phyloP scores from a whole-genome alignment of 768 basidiomycete species.

The Punctularia strigosozonata region DNA sequence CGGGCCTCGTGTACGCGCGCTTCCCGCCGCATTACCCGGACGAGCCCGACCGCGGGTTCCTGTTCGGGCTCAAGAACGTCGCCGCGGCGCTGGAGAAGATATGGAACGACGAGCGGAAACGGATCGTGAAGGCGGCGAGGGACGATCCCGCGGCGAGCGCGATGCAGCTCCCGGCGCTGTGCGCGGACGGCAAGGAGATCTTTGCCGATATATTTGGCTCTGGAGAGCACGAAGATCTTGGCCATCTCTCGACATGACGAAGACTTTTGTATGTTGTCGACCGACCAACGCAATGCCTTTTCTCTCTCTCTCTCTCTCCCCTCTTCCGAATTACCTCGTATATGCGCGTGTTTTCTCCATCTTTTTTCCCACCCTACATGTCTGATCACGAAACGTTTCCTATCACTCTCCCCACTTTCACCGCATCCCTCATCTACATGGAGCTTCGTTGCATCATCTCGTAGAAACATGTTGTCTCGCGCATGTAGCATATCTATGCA shows the following conservation, averaged over 20 bases:
- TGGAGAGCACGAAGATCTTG: constrained; percentile 49
- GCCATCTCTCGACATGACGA: constrained; percentile 61
- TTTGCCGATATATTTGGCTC: constrained; percentile 62
- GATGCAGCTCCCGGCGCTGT: constrained; percentile 49
- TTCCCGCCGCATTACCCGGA: constrained; percentile 90
- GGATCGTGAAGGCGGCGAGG: constrained; percentile 49
- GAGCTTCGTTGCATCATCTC: too few species aligned
- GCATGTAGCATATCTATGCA: too few species aligned
- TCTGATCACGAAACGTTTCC: too few species aligned
- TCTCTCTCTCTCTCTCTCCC: constrained; percentile 2
- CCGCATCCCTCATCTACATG: too few species aligned
- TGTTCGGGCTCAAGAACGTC: constrained; percentile 81
- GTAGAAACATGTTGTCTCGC: too few species aligned
- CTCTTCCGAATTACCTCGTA: neutral
- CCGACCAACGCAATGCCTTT: constrained; percentile 1
- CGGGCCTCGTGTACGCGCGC: constrained; percentile 77
- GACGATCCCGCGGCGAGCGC: constrained; percentile 38
- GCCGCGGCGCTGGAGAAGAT: constrained; percentile 67
- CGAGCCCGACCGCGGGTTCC: constrained; percentile 87
- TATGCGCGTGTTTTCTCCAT: too few species aligned
- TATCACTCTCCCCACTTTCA: too few species aligned
- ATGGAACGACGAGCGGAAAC: constrained; percentile 77
- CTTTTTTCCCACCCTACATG: too few species aligned
- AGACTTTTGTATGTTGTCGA: constrained; percentile 1
- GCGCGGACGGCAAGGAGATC: constrained; percentile 66